phyloP scores from a whole-genome alignment of 75 land plant species.

The Pinus albicaulis region DNA sequence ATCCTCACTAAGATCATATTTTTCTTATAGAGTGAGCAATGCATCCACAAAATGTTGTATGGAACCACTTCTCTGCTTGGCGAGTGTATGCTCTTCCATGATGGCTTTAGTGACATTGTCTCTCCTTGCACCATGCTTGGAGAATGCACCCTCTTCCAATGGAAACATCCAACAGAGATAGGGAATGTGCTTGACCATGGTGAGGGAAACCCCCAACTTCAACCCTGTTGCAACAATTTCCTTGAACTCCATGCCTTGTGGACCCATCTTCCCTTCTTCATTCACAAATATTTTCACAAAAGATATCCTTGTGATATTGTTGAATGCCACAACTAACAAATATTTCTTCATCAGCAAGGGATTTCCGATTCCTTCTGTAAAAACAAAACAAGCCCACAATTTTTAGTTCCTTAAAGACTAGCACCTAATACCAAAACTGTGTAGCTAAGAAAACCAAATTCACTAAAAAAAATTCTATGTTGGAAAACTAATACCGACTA shows the following conservation, averaged over 20 bases:
- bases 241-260: conserved; percentile 89
- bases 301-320: conserved; percentile 92
- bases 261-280: conserved; percentile 66
- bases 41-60: conserved; percentile 98
- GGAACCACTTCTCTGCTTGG: conserved; percentile 33
- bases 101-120: conserved; percentile 77
- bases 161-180: conserved; percentile 91
- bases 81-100: conserved; percentile 80
- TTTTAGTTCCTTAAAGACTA: too few species aligned
- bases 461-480: too few species aligned
- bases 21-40: conserved; percentile 65
- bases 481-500: too few species aligned
- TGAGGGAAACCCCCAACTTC: conserved; percentile 80
- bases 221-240: conserved; percentile 67
- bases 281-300: conserved; percentile 93
- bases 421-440: too few species aligned
- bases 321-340: conserved; percentile 82
- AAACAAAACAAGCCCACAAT: too few species aligned
- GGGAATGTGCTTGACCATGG: conserved; percentile 75
- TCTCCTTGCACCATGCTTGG: conserved; percentile 57
- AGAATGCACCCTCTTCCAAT: conserved; percentile 71
- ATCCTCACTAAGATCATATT: conserved; percentile 90
- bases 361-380: conserved; percentile 27
- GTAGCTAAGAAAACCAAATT: too few species aligned
- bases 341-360: conserved; percentile 56